Evolutionary conservation across 1,284 basidiomycete species (phyloP), one percentile per base, ranked within the genome.

Genomic region (Papiliotrema nemorosa): DNA sequence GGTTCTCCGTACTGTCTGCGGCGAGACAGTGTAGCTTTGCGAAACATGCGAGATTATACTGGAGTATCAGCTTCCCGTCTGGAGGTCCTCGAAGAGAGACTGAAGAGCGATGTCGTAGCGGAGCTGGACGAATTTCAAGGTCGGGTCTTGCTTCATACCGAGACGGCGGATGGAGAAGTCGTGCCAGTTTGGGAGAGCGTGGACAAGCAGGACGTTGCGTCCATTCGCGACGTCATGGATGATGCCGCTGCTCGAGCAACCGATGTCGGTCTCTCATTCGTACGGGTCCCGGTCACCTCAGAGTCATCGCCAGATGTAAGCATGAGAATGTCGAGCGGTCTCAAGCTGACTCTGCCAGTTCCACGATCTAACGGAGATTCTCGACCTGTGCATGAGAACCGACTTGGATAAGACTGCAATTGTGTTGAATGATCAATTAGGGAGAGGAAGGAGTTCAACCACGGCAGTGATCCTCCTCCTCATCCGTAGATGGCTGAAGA

Each of bases 111-210:
- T 71, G 88, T 98, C 7, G 75, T 92, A 13, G 76, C 84, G 5
- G 94, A 98, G 70, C 76, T 97, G 14, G 78, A 81, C 37, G 77
- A 83, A 10, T 94, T 96, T 61, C 90, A 89, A 33, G 90, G 91
- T 52, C 82, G 85, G 79, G 84, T 62, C 35, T 78, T 99, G 3
- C 79, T 99, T 24, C 96, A 98, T 64, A 87, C 88, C 1, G 96
- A 99, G 75, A 85, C 86, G 0, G 71, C 83, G 0, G 89, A 93
- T 60, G 93, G 96, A 2, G 82, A 87, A 3, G 88, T 99, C 12
- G 83, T 94, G 7, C 94, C 96, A 0, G 79, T 97, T 2, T 99
- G 96, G 96, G 94, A 97, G 73, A 88, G 91, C 61, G 88, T 89
- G 2, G 79, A 82, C 42, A 74, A 81, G n/a, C 76, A 81, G 5